A percentile compares a stretch with the other conserved stretches of the same genome.
phyloP scores from a whole-genome alignment of 305 asterid species.

The Striga hermonthica region DNA sequence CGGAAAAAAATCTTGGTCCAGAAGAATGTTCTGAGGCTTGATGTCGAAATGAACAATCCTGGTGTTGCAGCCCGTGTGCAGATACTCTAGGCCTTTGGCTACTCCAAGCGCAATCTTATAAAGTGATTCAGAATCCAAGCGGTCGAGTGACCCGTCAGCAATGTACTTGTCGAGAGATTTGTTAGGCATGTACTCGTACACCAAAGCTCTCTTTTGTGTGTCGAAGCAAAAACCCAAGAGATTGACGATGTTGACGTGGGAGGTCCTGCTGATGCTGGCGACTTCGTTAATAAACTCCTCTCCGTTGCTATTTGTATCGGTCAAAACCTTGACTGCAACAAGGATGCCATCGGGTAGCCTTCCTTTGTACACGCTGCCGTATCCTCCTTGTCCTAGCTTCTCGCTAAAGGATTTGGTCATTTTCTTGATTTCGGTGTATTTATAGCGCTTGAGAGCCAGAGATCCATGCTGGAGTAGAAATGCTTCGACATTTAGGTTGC shows the following conservation, averaged over 20 bases:
- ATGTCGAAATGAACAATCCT: conserved; percentile 7
- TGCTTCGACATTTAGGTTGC: not conserved
- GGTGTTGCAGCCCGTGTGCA: conserved; percentile 1
- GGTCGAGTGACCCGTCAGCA: not conserved
- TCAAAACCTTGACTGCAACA: not conserved
- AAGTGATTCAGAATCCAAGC: not conserved
- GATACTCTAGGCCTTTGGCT: not conserved
- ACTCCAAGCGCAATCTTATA: not conserved
- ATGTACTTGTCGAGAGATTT: not conserved
- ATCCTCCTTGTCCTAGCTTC: not conserved
- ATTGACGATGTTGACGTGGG: conserved; percentile 7
- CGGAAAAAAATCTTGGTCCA: not conserved
- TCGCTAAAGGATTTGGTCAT: not conserved
- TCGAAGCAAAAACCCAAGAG: conserved; percentile 8
- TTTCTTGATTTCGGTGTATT: conserved; percentile 4
- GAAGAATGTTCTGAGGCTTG: not conserved
- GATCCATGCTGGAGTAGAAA: not conserved
- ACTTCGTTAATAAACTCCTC: conserved; percentile 10
- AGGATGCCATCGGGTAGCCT: not conserved
- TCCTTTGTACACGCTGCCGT: conserved; percentile 1
- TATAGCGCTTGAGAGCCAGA: not conserved
- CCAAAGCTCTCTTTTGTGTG: not conserved
- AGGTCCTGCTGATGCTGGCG: conserved; percentile 5
- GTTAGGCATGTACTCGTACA: conserved; percentile 7
- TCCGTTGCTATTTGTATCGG: not conserved